phyloP scores from a whole-genome alignment of 495 filamentous ascomycete genomes.

The Neurospora sp. region DNA sequence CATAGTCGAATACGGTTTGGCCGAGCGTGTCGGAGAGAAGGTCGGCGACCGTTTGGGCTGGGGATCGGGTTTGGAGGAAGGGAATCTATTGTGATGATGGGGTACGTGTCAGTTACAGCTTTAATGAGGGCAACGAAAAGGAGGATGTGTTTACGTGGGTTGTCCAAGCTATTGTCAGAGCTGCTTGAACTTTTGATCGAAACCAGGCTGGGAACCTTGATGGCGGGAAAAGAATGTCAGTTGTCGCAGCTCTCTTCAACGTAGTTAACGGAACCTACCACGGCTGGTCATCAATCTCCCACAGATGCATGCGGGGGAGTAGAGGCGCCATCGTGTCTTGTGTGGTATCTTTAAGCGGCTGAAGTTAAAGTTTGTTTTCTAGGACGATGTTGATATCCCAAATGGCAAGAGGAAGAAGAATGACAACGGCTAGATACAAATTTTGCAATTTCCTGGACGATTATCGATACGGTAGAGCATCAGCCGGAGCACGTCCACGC shows the following conservation, averaged over 20 bases:
- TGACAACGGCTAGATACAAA: background rate
- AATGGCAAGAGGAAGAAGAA: background rate
- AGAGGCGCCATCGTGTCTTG: conserved; percentile 33
- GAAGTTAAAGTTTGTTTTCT: background rate
- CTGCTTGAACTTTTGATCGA: conserved; percentile 39
- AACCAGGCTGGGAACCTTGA: conserved; percentile 44
- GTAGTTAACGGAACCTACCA: conserved; percentile 28
- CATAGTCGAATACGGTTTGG: conserved; percentile 29
- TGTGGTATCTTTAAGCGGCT: background rate
- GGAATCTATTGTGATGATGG: conserved; percentile 17
- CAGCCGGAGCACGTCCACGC: background rate
- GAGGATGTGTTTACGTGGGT: conserved; percentile 11
- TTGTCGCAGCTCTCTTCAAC: background rate
- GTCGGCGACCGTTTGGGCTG: conserved; percentile 35
- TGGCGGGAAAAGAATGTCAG: background rate
- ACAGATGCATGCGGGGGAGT: conserved; percentile 44
- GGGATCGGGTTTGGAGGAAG: conserved; percentile 33
- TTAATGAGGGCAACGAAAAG: background rate
- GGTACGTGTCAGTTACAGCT: background rate
- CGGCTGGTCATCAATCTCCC: conserved; percentile 43
- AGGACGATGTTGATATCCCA: background rate
- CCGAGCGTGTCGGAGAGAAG: conserved; percentile 36
- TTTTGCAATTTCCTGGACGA: background rate
- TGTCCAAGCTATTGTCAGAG: conserved; percentile 42
- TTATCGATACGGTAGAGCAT: background rate